Percentiles rank a stretch among this genome's conserved stretches.
phyloP scores from a whole-genome alignment of 2,329 filamentous ascomycete genomes.

The Cladorrhinum sp. region DNA sequence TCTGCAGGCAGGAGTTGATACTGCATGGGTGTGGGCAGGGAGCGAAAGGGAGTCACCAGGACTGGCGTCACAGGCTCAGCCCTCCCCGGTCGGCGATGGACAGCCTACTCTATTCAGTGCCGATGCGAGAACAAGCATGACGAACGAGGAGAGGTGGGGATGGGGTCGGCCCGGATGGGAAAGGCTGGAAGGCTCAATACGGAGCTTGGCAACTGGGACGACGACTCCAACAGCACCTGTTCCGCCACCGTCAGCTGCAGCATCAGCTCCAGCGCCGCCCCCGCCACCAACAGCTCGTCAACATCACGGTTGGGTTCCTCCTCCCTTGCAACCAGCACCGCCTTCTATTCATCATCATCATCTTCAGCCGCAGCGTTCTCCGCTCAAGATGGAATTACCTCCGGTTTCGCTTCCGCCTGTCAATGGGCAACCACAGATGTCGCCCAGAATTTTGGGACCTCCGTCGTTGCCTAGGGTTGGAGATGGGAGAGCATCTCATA shows the following conservation, averaged over 20 bases:
- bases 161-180: conserved; percentile 73
- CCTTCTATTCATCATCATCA: neutral
- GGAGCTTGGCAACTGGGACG: conserved; percentile 44
- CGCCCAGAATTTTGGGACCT: conserved; percentile 5
- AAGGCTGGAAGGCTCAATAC: conserved; percentile 62
- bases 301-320: neutral
- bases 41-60: conserved; percentile 47
- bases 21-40: conserved; percentile 79
- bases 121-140: conserved; percentile 51
- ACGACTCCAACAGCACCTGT: conserved; percentile 17
- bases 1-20: conserved; percentile 73
- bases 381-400: conserved; percentile 1
- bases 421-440: neutral
- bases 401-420: neutral
- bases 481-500: conserved; percentile 31
- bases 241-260: conserved; percentile 1
- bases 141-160: conserved; percentile 57
- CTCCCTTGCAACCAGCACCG: neutral
- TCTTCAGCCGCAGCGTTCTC: neutral
- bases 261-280: conserved; percentile 6
- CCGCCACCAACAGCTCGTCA: conserved; percentile 5
- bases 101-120: conserved; percentile 39
- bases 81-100: conserved; percentile 32
- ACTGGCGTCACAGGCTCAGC: conserved; percentile 23
- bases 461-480: neutral